A percentile compares a stretch with the other conserved stretches of the same genome.
Conservation (phyloP, 169 alveolate genomes). For the Eimeria falciformis region DNA sequence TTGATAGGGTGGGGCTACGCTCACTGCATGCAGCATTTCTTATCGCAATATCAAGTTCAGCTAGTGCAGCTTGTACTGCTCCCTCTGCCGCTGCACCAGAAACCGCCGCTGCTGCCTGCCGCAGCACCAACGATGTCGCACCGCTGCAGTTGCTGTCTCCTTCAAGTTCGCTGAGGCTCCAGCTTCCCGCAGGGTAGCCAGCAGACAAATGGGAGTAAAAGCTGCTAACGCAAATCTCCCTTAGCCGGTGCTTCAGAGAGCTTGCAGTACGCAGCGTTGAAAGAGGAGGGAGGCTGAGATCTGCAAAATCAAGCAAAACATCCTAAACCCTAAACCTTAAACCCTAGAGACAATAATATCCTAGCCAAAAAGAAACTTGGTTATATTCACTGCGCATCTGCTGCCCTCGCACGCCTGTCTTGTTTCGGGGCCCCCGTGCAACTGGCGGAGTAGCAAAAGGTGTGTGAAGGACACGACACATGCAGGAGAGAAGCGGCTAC, state of each 20-base stretch:
- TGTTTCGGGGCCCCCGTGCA: no score
- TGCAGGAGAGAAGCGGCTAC: no score
- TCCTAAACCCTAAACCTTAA: background rate
- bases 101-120: background rate
- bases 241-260: slow-evolving; percentile 13
- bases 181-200: background rate
- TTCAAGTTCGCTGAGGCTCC: background rate
- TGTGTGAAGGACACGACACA: background rate
- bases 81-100: background rate
- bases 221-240: slow-evolving; percentile 11
- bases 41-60: slow-evolving; percentile 10
- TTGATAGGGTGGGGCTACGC: background rate
- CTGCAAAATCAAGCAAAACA: background rate
- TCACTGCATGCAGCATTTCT: slow-evolving; percentile 51
- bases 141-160: background rate
- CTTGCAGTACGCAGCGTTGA: slow-evolving; percentile 23
- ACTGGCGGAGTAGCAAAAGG: no score
- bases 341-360: background rate
- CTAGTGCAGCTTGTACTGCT: background rate
- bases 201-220: no score
- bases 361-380: no score
- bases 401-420: no score
- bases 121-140: background rate
- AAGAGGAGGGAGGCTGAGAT: background rate
- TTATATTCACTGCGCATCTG: no score